Evolutionary conservation across 306 rosid species (phyloP), one percentile per base, ranked within the genome.

Genomic region (Erythrophleum fordii): DNA sequence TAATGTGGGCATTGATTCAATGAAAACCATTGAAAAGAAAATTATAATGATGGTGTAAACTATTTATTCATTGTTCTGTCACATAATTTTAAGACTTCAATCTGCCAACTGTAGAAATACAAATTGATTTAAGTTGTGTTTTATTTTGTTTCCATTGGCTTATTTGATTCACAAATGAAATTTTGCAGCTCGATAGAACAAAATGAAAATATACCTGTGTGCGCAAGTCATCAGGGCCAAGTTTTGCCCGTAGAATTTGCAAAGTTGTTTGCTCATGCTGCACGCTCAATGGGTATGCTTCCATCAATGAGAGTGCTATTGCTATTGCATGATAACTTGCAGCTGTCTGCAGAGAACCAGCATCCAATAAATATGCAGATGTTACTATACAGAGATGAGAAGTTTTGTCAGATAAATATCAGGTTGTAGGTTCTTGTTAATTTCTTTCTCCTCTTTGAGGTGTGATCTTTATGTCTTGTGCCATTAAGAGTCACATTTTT

Each of bases 271-370:
- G 98, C 88, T 96, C 99, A 85, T 96, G 99, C 84, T 96, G 98
- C 85, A 93, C 99, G 11, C 99, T 96, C 83, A 93, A 84, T 31
- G 99, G 98, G 79, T 92, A 96, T 86, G 99, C 99, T 86, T 96
- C 98, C 99, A 96, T 96, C 86, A 96, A 88, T 11, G 99, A 96
- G 64, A 93, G 99, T 31, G 99, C 97, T 55, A 96, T 92, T 66
- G 99, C 99, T 82, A 96, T 93, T 55, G 99, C 99, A 48, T 96
- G 99, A 87, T 96, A 96, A 85, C 98, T 96, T 73, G 99, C 97
- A 34, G 99, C 99, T 20, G 99, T 96, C 99, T 96, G 93, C 83
- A 90, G 74, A 66, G 35, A 72, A 83, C 75, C 8, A 83, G 81
- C 62, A 61, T 77, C 74, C 81, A 76, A 83, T 31, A 80, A 62